Base-by-base conservation (phyloP, 2,329 filamentous ascomycete genomes). In the Aspergillus aculeatinus region DNA sequence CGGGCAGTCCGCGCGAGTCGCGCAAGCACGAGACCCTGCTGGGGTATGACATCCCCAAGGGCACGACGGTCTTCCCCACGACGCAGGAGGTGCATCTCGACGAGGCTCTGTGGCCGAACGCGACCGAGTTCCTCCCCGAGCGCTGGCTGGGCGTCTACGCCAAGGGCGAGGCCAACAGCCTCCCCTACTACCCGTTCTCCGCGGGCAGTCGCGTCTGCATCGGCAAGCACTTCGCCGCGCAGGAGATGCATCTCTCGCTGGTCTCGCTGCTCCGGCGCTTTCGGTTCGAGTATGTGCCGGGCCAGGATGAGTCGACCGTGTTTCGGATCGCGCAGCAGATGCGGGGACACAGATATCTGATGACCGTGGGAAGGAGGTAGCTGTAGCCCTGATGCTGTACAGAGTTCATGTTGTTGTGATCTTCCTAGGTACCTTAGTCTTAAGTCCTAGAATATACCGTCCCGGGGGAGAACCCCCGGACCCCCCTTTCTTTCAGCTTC, bases 121-220 rank as follows among this genome's bases (percentile, higher is more conserved):
- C 44, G 1, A 29, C 48, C 5, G 19, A 27, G 21, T 49, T 49
- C 12, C 6, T 49, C 21, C 48, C 48, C 48, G 48, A 49, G 54
- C 54, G 54, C 21, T 56, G 54, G 54, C 35, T 55, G 14, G 52
- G 48, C n/a, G 19, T 29, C 10, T 33, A 29, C n/a, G 19, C 14
- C 5, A 23, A 23, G 23, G 42, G 21, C 9, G 33, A 35, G 29
- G 42, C 14, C 9, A 53, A 33, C 12, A 44, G 48, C 11, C 12
- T 48, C 5, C 54, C 54, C 12, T 49, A 48, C 23, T 56, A 48
- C n/a, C 54, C 54, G 12, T 56, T 49, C 27, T 48, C 39, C 7
- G 39, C 44, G 12, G 54, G 54, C 10, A 48, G 42, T 35, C 44
- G 54, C 16, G 44, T 48, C n/a, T 56, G 54, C 23, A 56, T 56